A percentile compares a stretch with the other conserved stretches of the same genome.
Conservation (phyloP, 2,329 filamentous ascomycete species). For the Parastagonospora nodorum region DNA sequence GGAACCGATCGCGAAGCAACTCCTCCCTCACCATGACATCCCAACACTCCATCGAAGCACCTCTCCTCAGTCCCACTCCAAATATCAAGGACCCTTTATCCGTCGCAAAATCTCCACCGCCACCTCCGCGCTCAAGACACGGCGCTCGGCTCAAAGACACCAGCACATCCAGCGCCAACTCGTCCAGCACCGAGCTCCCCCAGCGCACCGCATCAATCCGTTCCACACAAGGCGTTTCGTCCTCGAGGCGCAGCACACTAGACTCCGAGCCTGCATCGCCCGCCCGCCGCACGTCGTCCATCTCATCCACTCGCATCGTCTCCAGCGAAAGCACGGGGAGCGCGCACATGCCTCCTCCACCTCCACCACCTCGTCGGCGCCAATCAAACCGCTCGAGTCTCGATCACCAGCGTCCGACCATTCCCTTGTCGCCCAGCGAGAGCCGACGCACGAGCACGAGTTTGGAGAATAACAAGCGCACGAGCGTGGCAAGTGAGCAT, state of each 20-base stretch:
- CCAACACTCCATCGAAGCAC: constrained; percentile 36
- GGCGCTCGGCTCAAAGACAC: constrained; percentile 32
- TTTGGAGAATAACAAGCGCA: constrained; percentile 36
- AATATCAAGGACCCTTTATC: constrained; percentile 21
- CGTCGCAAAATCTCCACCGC: constrained; percentile 35
- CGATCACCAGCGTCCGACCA: constrained; percentile 34
- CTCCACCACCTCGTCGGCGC: constrained; percentile 40
- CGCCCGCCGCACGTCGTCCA: constrained; percentile 30
- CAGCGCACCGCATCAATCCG: constrained; percentile 23
- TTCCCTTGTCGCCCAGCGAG: constrained; percentile 28
- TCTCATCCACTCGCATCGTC: constrained; percentile 33
- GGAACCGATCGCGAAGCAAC: constrained; percentile 42
- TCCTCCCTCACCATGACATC: constrained; percentile 44
- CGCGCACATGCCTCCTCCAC: constrained; percentile 34
- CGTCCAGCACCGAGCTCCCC: constrained; percentile 37
- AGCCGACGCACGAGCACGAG: constrained; percentile 36
- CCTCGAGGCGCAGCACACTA: constrained; percentile 31
- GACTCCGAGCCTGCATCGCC: constrained; percentile 31
- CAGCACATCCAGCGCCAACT: constrained; percentile 31
- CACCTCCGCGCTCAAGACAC: constrained; percentile 41
- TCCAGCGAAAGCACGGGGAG: constrained; percentile 30
- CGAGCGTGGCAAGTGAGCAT: constrained; percentile 40
- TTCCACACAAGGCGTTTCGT: constrained; percentile 25
- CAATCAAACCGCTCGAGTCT: constrained; percentile 40
- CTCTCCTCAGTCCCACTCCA: constrained; percentile 20